Conservation (phyloP, 345 rosid genomes). For the Chamaenerion angustifolium region DNA sequence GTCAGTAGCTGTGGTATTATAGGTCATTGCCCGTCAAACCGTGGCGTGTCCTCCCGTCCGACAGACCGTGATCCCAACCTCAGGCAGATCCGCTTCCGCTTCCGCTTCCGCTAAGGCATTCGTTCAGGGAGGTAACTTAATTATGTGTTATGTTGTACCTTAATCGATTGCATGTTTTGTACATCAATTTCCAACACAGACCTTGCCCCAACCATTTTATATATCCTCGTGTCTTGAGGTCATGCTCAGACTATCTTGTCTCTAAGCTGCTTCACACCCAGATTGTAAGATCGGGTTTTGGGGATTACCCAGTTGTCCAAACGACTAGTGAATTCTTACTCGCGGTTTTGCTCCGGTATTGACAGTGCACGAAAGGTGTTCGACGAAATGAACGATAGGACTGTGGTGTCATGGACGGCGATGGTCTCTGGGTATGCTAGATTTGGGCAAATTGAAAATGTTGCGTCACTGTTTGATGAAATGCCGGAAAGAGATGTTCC, state of each 20-base stretch:
- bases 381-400: conserved; percentile 64
- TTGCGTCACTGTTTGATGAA: conserved; percentile 39
- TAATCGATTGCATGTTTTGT: no score
- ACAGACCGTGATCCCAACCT: no score
- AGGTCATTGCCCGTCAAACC: no score
- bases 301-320: conserved; percentile 47
- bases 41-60: no score
- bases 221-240: conserved; percentile 61
- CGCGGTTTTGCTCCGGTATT: conserved; percentile 29
- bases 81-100: no score
- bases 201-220: conserved; percentile 61
- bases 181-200: no score
- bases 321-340: conserved; percentile 62
- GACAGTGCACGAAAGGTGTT: conserved; percentile 42
- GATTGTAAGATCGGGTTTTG: conserved; percentile 41
- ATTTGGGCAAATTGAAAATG: conserved; percentile 38
- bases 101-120: no score
- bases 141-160: no score
- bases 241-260: conserved; percentile 22
- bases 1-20: no score
- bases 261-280: conserved; percentile 49
- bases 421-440: conserved; percentile 60
- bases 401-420: conserved; percentile 73
- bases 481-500: conserved; percentile 85
- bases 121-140: no score